phyloP scores from a whole-genome alignment of 148 eudicot genomes.

The Oxyria digyna region DNA sequence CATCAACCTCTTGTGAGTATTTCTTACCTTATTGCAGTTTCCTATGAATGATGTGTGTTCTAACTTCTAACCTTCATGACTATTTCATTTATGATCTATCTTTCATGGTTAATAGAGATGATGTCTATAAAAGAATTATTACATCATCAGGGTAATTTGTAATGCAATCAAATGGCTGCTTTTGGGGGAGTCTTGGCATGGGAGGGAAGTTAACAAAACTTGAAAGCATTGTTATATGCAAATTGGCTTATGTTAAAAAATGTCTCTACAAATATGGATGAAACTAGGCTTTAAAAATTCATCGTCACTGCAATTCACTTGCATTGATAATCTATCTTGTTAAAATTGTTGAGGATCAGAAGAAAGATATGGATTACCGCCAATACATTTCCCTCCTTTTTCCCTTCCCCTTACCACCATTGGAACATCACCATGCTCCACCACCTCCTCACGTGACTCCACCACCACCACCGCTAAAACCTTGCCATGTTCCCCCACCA shows the following conservation, averaged over 20 bases:
- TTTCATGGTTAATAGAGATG: too few relatives aligned
- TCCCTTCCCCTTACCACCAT: background rate
- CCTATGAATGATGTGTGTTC: background rate
- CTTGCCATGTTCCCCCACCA: background rate
- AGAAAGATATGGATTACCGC: background rate
- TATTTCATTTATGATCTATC: too few relatives aligned
- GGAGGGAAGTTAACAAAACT: constrained; percentile 6
- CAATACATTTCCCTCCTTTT: constrained; percentile 3
- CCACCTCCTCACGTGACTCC: background rate
- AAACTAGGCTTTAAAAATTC: background rate
- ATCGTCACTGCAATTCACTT: background rate
- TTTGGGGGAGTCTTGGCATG: background rate
- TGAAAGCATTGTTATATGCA: constrained; percentile 6
- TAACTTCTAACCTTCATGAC: background rate
- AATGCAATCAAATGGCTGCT: constrained; percentile 2
- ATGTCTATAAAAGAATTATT: background rate
- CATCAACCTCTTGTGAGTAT: background rate
- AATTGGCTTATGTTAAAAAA: background rate
- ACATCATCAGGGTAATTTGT: background rate
- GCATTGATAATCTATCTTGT: background rate
- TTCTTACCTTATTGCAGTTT: background rate
- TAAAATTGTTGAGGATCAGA: background rate
- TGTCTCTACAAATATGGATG: background rate
- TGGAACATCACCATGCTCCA: background rate
- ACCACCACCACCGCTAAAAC: background rate